Evolutionary conservation across 2,329 filamentous ascomycete genomes (phyloP).

Genomic region (Aspergillus melleus): DNA sequence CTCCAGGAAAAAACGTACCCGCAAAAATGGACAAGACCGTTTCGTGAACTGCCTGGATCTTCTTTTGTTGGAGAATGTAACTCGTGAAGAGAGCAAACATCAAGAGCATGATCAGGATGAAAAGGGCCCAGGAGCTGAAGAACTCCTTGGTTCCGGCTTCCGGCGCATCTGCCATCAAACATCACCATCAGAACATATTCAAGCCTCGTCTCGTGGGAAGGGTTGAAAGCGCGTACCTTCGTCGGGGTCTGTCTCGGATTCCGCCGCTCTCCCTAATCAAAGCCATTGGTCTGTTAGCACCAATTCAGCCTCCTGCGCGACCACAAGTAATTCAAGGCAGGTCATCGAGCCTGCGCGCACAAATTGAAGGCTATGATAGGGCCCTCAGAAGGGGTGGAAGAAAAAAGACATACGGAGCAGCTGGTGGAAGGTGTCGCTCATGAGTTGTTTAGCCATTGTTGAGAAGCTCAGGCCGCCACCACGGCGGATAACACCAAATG

Average conservation of each 20-base stretch:
- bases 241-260: conserved; percentile 38
- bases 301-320: neutral
- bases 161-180: conserved; percentile 54
- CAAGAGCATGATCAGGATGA: conserved; percentile 92
- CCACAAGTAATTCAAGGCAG: neutral
- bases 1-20: conserved; percentile 52
- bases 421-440: conserved; percentile 36
- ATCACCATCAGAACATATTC: conserved; percentile 20
- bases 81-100: conserved; percentile 95
- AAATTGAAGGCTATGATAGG: neutral
- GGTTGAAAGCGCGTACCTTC: conserved; percentile 34
- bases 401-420: conserved; percentile 35
- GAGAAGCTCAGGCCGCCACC: conserved; percentile 23
- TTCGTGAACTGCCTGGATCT: conserved; percentile 96
- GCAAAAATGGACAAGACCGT: conserved; percentile 98
- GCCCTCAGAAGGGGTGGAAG: neutral
- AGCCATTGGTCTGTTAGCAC: conserved; percentile 3
- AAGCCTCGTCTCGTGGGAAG: conserved; percentile 1
- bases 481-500: conserved; percentile 29
- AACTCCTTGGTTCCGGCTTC: conserved; percentile 92
- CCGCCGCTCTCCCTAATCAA: conserved; percentile 35
- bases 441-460: conserved; percentile 38
- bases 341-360: neutral
- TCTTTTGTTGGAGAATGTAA: conserved; percentile 94
- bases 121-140: conserved; percentile 93